Conservation (phyloP, 257 asterid species). For the Salvia miltiorrhiza region DNA sequence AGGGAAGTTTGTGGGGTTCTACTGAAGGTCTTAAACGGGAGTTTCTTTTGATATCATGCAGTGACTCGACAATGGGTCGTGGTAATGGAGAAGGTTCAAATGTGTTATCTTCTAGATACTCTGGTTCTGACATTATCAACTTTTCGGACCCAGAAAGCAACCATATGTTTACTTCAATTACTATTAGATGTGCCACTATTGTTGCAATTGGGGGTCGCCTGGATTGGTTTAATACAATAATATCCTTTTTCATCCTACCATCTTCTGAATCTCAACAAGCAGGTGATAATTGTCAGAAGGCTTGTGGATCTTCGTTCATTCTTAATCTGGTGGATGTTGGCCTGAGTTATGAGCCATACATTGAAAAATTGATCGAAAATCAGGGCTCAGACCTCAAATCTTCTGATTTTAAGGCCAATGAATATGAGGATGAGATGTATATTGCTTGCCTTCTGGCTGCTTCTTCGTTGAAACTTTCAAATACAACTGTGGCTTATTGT, state of each 20-base stretch:
- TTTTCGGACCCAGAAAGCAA: conserved; percentile 58
- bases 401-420: conserved; percentile 27
- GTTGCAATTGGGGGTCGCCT: conserved; percentile 87
- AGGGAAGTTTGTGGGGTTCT: conserved; percentile 86
- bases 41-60: conserved; percentile 81
- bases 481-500: conserved; percentile 39
- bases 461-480: conserved; percentile 73
- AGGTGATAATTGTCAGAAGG: conserved; percentile 35
- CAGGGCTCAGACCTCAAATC: conserved; percentile 30
- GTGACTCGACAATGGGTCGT: conserved; percentile 72
- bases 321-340: conserved; percentile 84
- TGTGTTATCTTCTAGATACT: conserved; percentile 58
- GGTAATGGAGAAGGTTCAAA: conserved; percentile 96
- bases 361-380: conserved; percentile 21
- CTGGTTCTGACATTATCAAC: conserved; percentile 72
- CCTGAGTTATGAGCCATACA: conserved; percentile 79
- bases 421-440: conserved; percentile 35
- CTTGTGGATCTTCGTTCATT: conserved; percentile 63
- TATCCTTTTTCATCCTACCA: conserved; percentile 59
- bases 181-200: conserved; percentile 72
- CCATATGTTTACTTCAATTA: conserved; percentile 53
- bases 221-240: conserved; percentile 78
- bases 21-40: conserved; percentile 55
- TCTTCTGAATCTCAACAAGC: conserved; percentile 49
- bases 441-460: conserved; percentile 87